phyloP scores from a whole-genome alignment of 148 eudicot species.

The Fagopyrum homotropicum region DNA sequence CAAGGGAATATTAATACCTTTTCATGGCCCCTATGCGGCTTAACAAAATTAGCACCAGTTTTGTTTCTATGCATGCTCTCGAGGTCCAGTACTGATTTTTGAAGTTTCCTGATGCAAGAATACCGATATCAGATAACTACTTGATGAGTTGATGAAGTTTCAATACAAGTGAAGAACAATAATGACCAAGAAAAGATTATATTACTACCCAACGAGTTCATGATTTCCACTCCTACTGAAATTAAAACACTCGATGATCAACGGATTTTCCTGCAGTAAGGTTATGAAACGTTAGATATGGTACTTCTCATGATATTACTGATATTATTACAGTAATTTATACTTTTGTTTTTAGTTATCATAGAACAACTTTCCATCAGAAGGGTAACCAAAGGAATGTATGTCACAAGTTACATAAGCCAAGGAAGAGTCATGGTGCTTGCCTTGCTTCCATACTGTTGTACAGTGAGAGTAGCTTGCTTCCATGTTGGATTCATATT shows the following conservation, averaged over 20 bases:
- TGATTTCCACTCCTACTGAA: constrained; percentile 74
- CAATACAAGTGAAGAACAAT: background rate
- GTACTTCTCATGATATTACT: background rate
- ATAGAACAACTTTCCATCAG: no score
- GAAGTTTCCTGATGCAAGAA: constrained; percentile 49
- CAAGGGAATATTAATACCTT: constrained; percentile 35
- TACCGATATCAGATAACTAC: background rate
- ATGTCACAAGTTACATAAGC: background rate
- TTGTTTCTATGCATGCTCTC: constrained; percentile 53
- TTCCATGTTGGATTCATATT: constrained; percentile 88
- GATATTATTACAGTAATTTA: no score
- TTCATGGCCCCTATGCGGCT: constrained; percentile 49
- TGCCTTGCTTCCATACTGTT: constrained; percentile 78
- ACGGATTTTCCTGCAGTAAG: constrained; percentile 66
- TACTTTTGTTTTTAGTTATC: no score
- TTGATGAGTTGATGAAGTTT: background rate
- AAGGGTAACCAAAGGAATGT: background rate
- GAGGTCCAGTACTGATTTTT: constrained; percentile 60
- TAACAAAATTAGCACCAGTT: constrained; percentile 49
- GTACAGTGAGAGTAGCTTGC: constrained; percentile 67
- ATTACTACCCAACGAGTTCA: constrained; percentile 61
- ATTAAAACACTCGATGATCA: constrained; percentile 83
- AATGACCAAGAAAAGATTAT: background rate
- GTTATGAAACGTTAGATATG: background rate
- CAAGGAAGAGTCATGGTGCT: constrained; percentile 22